Percentiles rank a stretch among this genome's conserved stretches.
Evolutionary conservation across 208 protist genomes (phyloP).

Genomic region (Crithidia acanthocephali): DNA sequence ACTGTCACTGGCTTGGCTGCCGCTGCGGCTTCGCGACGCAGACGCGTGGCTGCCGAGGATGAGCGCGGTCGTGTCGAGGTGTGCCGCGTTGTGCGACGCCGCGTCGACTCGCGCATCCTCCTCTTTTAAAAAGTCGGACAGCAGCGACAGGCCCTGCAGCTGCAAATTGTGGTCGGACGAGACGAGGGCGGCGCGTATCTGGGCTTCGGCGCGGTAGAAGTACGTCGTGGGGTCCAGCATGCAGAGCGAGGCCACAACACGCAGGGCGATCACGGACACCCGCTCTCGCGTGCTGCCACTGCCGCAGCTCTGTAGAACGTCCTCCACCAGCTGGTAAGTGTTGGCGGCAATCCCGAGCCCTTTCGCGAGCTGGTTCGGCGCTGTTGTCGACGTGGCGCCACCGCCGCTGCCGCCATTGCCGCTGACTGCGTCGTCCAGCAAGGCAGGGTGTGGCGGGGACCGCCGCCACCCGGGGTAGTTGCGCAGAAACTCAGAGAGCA

Average conservation of each 20-base stretch:
- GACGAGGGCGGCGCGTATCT: conserved; percentile 52
- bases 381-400: conserved; percentile 7
- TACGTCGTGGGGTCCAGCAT: conserved; percentile 80
- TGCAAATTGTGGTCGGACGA: conserved; percentile 45
- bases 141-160: conserved; percentile 71
- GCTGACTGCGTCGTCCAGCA: conserved; percentile 32
- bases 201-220: conserved; percentile 56
- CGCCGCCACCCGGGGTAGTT: conserved; percentile 79
- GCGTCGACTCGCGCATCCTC: conserved; percentile 76
- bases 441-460: conserved; percentile 27
- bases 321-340: conserved; percentile 60
- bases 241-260: conserved; percentile 79
- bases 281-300: conserved; percentile 22
- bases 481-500: conserved; percentile 87
- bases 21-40: neutral
- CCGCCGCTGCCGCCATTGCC: neutral
- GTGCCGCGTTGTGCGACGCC: conserved; percentile 41
- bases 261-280: conserved; percentile 65
- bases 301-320: conserved; percentile 46
- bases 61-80: conserved; percentile 27
- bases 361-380: conserved; percentile 57
- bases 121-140: conserved; percentile 84
- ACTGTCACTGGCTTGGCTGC: conserved; percentile 9
- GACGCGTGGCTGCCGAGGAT: conserved; percentile 17
- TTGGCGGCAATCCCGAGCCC: conserved; percentile 73